Percentiles rank a stretch among this genome's conserved stretches.
Evolutionary conservation across 371 early-diverging fungal species (phyloP).

Genomic region (Rhizopus arrhizus): DNA sequence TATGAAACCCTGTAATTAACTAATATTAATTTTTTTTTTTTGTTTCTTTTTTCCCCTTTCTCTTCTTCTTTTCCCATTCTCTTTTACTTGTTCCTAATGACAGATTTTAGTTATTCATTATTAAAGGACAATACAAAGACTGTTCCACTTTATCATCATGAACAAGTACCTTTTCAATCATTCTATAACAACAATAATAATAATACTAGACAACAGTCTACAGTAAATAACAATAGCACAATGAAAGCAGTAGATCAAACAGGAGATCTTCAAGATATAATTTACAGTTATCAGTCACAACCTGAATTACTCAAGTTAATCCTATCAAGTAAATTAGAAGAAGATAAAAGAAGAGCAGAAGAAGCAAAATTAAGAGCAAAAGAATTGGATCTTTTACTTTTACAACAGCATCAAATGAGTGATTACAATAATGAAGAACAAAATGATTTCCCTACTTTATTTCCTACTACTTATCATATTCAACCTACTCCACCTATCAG

Average conservation of each 20-base stretch:
- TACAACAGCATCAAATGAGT: constrained; percentile 35
- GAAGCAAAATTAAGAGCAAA: constrained; percentile 53
- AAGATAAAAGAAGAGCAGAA: constrained; percentile 61
- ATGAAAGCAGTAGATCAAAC: constrained; percentile 15
- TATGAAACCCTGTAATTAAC: constrained; percentile 16
- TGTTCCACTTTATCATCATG: constrained; percentile 46
- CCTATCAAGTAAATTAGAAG: constrained; percentile 62
- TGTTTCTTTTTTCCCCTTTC: constrained; percentile 10
- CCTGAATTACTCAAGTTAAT: constrained; percentile 65
- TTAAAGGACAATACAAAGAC: constrained; percentile 30
- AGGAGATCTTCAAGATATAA: constrained; percentile 57
- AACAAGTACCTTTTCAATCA: constrained; percentile 43
- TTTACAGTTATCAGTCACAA: constrained; percentile 57
- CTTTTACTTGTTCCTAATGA: constrained; percentile 11
- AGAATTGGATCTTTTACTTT: constrained; percentile 43
- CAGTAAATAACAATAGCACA: constrained; percentile 7
- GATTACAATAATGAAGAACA: background rate
- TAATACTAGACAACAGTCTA: background rate
- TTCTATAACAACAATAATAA: constrained; percentile 16
- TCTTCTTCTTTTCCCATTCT: constrained; percentile 10
- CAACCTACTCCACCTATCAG: constrained; percentile 35
- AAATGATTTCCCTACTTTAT: background rate
- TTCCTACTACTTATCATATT: constrained; percentile 10
- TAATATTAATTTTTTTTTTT: constrained; percentile 7
- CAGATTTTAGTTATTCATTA: constrained; percentile 20